Base-by-base conservation (phyloP, 2,329 filamentous ascomycete species). In the Colletotrichum tamarilloi region DNA sequence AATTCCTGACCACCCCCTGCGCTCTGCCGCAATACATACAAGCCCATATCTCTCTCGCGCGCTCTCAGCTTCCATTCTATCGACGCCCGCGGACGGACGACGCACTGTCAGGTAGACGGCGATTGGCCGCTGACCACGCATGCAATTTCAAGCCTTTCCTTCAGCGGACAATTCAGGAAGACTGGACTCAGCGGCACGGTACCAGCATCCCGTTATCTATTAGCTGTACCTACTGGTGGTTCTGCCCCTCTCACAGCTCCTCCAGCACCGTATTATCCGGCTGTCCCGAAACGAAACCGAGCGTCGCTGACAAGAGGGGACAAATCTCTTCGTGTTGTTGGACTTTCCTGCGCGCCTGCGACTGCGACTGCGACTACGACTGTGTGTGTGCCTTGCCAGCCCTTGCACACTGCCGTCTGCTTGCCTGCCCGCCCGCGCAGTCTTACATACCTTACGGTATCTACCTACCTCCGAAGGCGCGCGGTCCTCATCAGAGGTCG, bases 211-310 rank as follows among this genome's bases (percentile, higher is more conserved):
- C 55, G 67, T 53, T 52, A 60, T 66, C 67, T 38, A 52, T 49
- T 65, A 73, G 70, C 67, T 60, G 62, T 49, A n/a, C 65, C 55
- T 56, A n/a, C 65, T 60, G 55, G 55, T 59, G 49, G 58, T 73
- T 57, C 68, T 56, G 68, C 56, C 46, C 55, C 35, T 32, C 35
- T n/a, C 52, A 62, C 55, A 49, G 42, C 59, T 57, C 30, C 38
- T 53, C 62, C 26, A 19, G 32, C 55, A 62, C 60, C 32, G 53
- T 70, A 64, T 70, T 58, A 57, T 55, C 71, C 60, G 71, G 56
- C 14, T 49, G 38, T 73, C 58, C 67, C 67, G 71, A 66, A 71
- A 70, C 67, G 71, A 66, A 71, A 70, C 67, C 60, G 67, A 65
- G 52, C 56, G 67, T 52, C 46, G 71, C 71, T 52, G 24, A 60